Base-by-base conservation (phyloP, 768 basidiomycete species). In the Vishniacozyma victoriae region DNA sequence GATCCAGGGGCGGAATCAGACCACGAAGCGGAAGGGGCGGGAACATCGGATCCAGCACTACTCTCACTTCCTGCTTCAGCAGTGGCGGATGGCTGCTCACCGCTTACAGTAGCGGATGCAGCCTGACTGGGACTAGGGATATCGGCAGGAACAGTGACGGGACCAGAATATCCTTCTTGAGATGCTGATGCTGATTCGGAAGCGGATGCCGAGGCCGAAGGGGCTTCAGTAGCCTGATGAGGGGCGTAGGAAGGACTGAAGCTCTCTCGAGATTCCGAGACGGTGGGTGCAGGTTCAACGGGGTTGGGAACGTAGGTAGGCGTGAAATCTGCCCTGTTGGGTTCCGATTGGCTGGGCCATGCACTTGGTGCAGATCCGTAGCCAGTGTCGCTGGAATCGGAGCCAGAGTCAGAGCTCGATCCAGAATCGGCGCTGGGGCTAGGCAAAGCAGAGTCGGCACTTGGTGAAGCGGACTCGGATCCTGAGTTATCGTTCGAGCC, bases 11-110 rank as follows among this genome's bases (percentile, higher is more conserved):
- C 33, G 22, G 48, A 44, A n/a, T 33, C 37, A 26, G 47, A 48
- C 11, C 16, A 12, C 11, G 49, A 51, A 23, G 23, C 31, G 26
- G 49, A 51, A 38, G 49, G 40, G 26, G 38, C 37, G 31, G 48
- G 24, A 42, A 41, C 43, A 49, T 41, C 35, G 29, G 35, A 39
- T 36, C 35, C 45, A 22, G 48, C 27, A 23, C 19, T 24, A 37
- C 40, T 41, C 31, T 36, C 48, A 31, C 37, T 41, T 11, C 31
- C 18, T 26, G 15, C 6, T 18, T 20, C 20, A 46, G 35, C 25
- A 16, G 24, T 14, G 5, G 45, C 19, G 12, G 45, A 46, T 33
- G 45, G 35, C 39, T 39, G 33, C 20, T 31, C 26, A 25, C 35
- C 41, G 20, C 29, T 33, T 9, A 33, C 29, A n/a, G 9, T n/a